Conservation (phyloP, 805 yeast species). For the Candida argentea region DNA sequence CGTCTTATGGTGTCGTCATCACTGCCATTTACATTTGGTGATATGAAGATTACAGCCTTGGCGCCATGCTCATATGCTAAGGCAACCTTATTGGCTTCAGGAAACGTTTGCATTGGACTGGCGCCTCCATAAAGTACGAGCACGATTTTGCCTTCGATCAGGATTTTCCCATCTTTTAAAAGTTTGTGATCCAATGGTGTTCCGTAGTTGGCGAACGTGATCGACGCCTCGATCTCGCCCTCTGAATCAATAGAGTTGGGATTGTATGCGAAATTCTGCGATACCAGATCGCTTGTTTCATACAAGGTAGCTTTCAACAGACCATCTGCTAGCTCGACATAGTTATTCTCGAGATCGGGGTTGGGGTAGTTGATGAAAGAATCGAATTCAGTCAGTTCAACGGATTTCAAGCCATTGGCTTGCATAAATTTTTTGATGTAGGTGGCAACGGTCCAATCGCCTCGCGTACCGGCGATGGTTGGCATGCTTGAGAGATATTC, state of each 20-base stretch:
- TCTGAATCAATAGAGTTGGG: constrained; percentile 48
- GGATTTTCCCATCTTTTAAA: constrained; percentile 27
- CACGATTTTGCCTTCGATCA: constrained; percentile 40
- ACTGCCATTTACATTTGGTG: constrained; percentile 12
- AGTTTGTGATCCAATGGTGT: constrained; percentile 39
- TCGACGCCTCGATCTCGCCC: constrained; percentile 43
- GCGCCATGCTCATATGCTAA: constrained; percentile 51
- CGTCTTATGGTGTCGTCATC: constrained; percentile 37
- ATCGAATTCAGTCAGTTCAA: constrained; percentile 41
- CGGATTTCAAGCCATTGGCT: constrained; percentile 43
- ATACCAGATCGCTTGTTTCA: constrained; percentile 19
- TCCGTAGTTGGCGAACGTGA: constrained; percentile 65
- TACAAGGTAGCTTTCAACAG: constrained; percentile 29
- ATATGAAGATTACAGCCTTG: constrained; percentile 58
- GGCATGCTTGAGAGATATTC: constrained; percentile 75
- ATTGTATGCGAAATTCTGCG: constrained; percentile 46
- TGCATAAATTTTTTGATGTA: constrained; percentile 52
- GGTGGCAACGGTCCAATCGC: constrained; percentile 63
- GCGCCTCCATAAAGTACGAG: constrained; percentile 49
- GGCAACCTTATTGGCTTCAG: constrained; percentile 25
- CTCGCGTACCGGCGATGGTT: constrained; percentile 81
- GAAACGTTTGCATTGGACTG: constrained; percentile 9
- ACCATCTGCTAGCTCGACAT: constrained; percentile 20
- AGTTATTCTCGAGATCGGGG: constrained; percentile 16
- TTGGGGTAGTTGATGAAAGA: constrained; percentile 60